Conservation (phyloP, 257 asterid species). For the Salvia hispanica region DNA sequence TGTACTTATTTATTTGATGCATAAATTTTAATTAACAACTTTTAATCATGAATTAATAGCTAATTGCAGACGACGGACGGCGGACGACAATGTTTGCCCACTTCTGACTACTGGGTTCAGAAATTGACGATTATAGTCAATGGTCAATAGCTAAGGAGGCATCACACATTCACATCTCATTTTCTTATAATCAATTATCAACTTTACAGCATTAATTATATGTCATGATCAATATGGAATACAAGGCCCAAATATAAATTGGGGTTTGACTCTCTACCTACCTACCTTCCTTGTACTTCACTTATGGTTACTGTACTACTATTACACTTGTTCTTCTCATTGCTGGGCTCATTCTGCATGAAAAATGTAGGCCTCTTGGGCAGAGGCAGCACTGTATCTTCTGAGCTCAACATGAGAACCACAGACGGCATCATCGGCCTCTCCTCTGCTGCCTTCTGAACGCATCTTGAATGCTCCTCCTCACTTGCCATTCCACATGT, state of each 20-base stretch:
- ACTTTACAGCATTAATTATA: not conserved
- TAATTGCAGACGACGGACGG: too few relatives aligned
- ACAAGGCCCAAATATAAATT: too few relatives aligned
- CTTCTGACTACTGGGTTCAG: not conserved
- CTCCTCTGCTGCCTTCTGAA: constrained; percentile 30
- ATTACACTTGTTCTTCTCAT: not conserved
- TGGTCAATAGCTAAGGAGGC: not conserved
- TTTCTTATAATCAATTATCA: not conserved
- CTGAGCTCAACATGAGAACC: constrained; percentile 28
- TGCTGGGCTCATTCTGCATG: constrained; percentile 11
- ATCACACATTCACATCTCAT: not conserved
- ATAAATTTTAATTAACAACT: too few relatives aligned
- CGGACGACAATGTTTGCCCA: not conserved
- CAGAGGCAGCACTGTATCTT: constrained; percentile 27
- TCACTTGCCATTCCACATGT: constrained; percentile 26
- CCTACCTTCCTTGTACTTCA: constrained; percentile 30
- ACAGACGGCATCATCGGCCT: constrained; percentile 32
- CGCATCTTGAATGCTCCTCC: constrained; percentile 35
- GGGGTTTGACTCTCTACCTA: too few relatives aligned
- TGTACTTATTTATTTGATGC: too few relatives aligned
- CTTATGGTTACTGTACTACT: not conserved
- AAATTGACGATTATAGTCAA: not conserved
- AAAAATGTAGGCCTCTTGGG: constrained; percentile 27
- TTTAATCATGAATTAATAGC: too few relatives aligned
- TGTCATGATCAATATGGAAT: not conserved